These are phyloP conservation scores for Mangifera indica DNA, from an alignment of 345 rosid species.

Conservation along the genomic window DNA sequence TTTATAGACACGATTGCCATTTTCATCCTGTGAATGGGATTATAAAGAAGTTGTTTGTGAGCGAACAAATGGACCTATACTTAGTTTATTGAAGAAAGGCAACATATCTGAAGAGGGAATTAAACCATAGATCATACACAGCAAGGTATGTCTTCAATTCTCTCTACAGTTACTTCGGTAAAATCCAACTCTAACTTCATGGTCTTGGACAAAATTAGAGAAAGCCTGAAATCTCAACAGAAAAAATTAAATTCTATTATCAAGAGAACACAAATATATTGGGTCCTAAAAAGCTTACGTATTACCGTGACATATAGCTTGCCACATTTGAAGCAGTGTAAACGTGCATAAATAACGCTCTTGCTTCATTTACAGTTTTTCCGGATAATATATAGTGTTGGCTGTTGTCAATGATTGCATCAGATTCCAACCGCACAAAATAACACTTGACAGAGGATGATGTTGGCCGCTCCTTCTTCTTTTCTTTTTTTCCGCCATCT, in stretches of 20 bases:
- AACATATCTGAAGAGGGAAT: conserved; percentile 6
- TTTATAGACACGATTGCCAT: conserved; percentile 33
- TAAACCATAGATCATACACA: conserved; percentile 35
- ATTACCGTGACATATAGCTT: conserved; percentile 67
- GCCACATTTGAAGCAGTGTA: conserved; percentile 51
- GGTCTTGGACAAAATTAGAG: conserved; percentile 73
- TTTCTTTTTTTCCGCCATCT: conserved; percentile 78
- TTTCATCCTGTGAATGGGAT: conserved; percentile 44
- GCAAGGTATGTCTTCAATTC: conserved; percentile 47
- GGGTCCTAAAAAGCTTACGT: not conserved
- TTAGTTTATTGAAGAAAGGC: not conserved
- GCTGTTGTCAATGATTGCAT: conserved; percentile 30
- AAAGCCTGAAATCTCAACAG: conserved; percentile 49
- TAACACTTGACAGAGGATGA: conserved; percentile 61
- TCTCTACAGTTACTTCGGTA: conserved; percentile 21
- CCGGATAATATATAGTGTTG: conserved; percentile 39
- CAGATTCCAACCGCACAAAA: conserved; percentile 63
- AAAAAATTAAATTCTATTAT: conserved; percentile 14
- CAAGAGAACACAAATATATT: not conserved
- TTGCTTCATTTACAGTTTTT: conserved; percentile 61
- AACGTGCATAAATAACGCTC: conserved; percentile 72
- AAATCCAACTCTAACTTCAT: conserved; percentile 49
- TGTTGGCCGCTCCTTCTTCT: conserved; percentile 50
- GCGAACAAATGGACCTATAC: not conserved
- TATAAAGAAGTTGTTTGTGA: not conserved